Evolutionary conservation across 306 rosid genomes (phyloP), one percentile per base, ranked within the genome.

Genomic region (Acmispon strigosus): DNA sequence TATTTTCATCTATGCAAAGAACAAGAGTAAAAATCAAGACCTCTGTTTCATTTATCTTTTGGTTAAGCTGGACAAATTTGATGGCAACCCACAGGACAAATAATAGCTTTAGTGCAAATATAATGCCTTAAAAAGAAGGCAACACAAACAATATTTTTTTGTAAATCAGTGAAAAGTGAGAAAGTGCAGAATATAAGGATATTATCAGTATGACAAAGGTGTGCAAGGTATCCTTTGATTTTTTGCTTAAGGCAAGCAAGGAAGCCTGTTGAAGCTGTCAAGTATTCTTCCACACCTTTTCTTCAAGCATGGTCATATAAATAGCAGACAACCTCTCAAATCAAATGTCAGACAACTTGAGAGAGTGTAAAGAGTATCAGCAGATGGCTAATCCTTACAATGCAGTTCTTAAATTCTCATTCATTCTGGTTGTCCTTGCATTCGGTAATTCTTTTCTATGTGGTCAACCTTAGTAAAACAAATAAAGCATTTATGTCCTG

Each of bases 151-250:
- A 11, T 0, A n/a, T n/a, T n/a, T n/a, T n/a, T 10, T 45, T 10
- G 12, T 12, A 52, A 17, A 43, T 29, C 8, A 55, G 58, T 59
- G 42, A 42, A 54, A 44, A 43, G 66, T 29, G n/a, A 15, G 7
- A 55, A 24, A 27, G 22, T 16, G 43, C 48, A 57, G 18, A 44
- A 12, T 1, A 48, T 17, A 60, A 64, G 19, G 22, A 22, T 18
- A 44, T 43, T 11, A 68, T 0, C 9, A 13, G 64, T 5, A 44
- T 50, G 10, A 7, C 17, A 45, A 10, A 12, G 55, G 24, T 39
- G 52, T 37, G 83, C 72, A 74, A 79, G 73, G 83, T 53, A 73
- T 22, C 24, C 24, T 79, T 61, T 43, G 76, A 73, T 36, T 29
- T 32, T 49, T 60, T 24, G 27, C 36, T 43, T 24, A 2, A 20